Base-by-base conservation (phyloP, 129 eudicot genomes). In the Rutidosis leptorrhynchoides region DNA sequence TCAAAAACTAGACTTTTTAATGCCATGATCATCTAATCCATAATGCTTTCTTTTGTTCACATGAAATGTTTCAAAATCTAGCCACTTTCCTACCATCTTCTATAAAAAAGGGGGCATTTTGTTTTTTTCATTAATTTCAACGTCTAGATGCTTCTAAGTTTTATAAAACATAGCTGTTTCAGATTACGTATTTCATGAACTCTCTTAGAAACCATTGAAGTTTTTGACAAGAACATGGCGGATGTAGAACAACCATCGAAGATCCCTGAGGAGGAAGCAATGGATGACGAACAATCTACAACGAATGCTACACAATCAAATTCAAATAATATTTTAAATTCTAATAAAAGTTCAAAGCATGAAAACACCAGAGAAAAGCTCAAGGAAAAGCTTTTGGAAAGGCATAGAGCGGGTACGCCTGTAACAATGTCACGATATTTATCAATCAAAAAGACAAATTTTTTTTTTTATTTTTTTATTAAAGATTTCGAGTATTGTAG, bases 401-500 rank as follows among this genome's bases (percentile, higher is more conserved):
- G 62, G 37, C 62, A 25, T 26, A 57, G 6, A 68, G 4, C 49
- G 22, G 80, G 80, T 75, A 27, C 26, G 43, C 35, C 27, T 58
- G 35, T 46, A 65, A 4, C 40, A 27, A 56, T 7, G 42, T 29
- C 29, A 14, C 20, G 42, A 28, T 72, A 35, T 35, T 20, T 6
- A 16, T 73, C 3, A 5, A 20, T 14, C 25, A 21, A 12, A 28
- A 42, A 27, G 54, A 46, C 24, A 16, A 26, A 14, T 9, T 32
- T 48, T 55, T 7, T 10, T 48, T 20, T 16, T 6, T 25, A n/a
- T 0, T 23, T 12, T 0, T 15, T 57, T 25, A 59, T 2, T 26
- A 61, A 29, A 58, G 29, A 16, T 74, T 58, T 57, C 27, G 30
- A 29, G 64, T 75, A 59, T 26, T 80, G 46, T 68, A 90, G 95